Conservation (phyloP, 345 rosid species). For the Viola odorata region DNA sequence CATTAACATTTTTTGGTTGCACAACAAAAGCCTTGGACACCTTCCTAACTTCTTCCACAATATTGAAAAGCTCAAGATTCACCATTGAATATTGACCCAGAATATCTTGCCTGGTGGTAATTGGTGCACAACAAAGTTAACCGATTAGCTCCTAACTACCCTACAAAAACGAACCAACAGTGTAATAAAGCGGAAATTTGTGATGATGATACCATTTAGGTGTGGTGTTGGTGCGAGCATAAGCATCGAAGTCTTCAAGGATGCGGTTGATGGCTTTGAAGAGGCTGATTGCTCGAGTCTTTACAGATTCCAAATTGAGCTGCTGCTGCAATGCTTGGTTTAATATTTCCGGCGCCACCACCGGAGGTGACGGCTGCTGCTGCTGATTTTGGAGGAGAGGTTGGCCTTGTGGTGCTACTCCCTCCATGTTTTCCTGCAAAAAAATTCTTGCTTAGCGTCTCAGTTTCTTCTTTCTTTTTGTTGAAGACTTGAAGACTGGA, state of each 20-base stretch:
- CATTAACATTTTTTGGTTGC: slow-evolving; percentile 85
- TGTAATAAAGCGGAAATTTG: no score
- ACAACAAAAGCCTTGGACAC: slow-evolving; percentile 85
- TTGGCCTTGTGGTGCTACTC: slow-evolving; percentile 16
- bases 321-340: slow-evolving; percentile 59
- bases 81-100: slow-evolving; percentile 89
- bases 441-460: background rate
- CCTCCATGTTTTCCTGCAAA: slow-evolving; percentile 18
- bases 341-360: slow-evolving; percentile 49
- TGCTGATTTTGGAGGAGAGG: slow-evolving; percentile 22
- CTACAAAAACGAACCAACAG: no score
- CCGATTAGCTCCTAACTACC: no score
- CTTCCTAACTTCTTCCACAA: slow-evolving; percentile 70
- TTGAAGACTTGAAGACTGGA: no score
- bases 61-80: slow-evolving; percentile 89
- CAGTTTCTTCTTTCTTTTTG: background rate
- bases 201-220: slow-evolving; percentile 59
- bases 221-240: slow-evolving; percentile 65
- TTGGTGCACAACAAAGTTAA: background rate
- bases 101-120: slow-evolving; percentile 66
- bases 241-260: slow-evolving; percentile 77
- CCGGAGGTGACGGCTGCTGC: slow-evolving; percentile 14
- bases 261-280: slow-evolving; percentile 80
- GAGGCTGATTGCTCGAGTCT: slow-evolving; percentile 72
- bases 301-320: slow-evolving; percentile 71